Evolutionary conservation across 208 protist genomes (phyloP), one percentile per base, ranked within the genome.

Genomic region (Acanthamoeba culbertsoni): DNA sequence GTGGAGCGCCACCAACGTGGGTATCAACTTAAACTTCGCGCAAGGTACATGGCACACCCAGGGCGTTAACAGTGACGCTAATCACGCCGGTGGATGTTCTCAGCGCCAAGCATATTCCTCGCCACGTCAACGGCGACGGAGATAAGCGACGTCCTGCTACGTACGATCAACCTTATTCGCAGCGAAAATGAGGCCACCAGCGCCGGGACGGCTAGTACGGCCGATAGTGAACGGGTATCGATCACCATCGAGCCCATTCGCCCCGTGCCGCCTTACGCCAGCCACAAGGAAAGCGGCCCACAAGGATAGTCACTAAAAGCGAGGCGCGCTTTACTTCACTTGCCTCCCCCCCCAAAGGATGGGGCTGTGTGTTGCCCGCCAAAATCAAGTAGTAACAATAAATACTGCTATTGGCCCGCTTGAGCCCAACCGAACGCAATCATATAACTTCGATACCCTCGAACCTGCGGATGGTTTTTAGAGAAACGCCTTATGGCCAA

Each of bases 381-480:
- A n/a, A n/a, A n/a, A n/a, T n/a, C n/a, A n/a, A n/a, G n/a, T n/a
- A n/a, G n/a, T n/a, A n/a, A n/a, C n/a, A n/a, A n/a, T n/a, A n/a
- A n/a, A n/a, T n/a, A n/a, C n/a, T n/a, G n/a, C n/a, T n/a, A n/a
- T n/a, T n/a, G n/a, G n/a, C n/a, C n/a, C n/a, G n/a, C n/a, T n/a
- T n/a, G n/a, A n/a, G n/a, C n/a, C n/a, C n/a, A n/a, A n/a, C n/a
- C n/a, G n/a, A n/a, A n/a, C n/a, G n/a, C 20, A 26, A 26, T 65
- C 28, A 89, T 4, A 89, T 16, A 37, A 89, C 35, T 33, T 89
- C 79, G 53, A 89, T 89, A 31, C 79, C 79, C 26, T 89, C 79
- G 51, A 89, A 89, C 51, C 79, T 88, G 77, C 12, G 40, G 65
- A 35, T 45, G 65, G 16, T 14, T 10, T 3, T 20, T 6, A 77